Percentiles rank a stretch among this genome's conserved stretches.
phyloP scores from a whole-genome alignment of 1,284 basidiomycete species.

The Termitomyces sp. region DNA sequence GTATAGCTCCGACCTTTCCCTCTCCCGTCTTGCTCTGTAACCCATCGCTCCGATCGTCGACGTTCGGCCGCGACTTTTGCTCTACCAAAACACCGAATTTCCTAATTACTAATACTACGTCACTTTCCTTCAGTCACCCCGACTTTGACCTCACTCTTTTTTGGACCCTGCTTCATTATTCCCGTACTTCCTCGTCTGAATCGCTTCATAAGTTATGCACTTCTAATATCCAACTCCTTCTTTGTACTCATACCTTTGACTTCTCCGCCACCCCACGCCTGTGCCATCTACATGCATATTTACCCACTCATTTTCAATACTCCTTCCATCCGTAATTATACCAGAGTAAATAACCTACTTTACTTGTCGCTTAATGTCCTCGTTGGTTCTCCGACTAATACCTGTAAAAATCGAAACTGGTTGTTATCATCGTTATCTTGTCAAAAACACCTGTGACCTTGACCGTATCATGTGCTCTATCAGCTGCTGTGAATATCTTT shows the following conservation, averaged over 20 bases:
- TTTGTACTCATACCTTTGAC: conserved; percentile 8
- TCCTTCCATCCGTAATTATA: conserved; percentile 11
- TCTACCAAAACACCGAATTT: conserved; percentile 6
- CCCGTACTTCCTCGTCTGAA: neutral
- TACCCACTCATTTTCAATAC: conserved; percentile 9
- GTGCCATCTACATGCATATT: conserved; percentile 11
- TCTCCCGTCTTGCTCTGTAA: neutral
- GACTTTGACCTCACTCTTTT: neutral
- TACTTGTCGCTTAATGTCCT: conserved; percentile 14
- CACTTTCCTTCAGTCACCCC: conserved; percentile 1
- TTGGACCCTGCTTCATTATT: neutral
- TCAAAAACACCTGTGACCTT: neutral
- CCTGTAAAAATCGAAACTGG: conserved; percentile 11
- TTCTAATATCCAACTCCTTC: conserved; percentile 11
- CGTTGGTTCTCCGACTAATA: conserved; percentile 4
- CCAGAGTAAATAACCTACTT: conserved; percentile 13
- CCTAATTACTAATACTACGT: conserved; percentile 2
- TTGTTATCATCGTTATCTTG: neutral
- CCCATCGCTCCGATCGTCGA: neutral
- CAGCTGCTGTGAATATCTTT: neutral
- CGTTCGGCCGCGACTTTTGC: neutral
- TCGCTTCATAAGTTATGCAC: conserved; percentile 15
- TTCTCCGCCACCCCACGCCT: neutral
- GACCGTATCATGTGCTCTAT: neutral
- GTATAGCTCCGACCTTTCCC: neutral